These are phyloP conservation scores for Cladophialophora immunda DNA, from an alignment of 2,329 filamentous ascomycete genomes.

Conservation along the genomic window DNA sequence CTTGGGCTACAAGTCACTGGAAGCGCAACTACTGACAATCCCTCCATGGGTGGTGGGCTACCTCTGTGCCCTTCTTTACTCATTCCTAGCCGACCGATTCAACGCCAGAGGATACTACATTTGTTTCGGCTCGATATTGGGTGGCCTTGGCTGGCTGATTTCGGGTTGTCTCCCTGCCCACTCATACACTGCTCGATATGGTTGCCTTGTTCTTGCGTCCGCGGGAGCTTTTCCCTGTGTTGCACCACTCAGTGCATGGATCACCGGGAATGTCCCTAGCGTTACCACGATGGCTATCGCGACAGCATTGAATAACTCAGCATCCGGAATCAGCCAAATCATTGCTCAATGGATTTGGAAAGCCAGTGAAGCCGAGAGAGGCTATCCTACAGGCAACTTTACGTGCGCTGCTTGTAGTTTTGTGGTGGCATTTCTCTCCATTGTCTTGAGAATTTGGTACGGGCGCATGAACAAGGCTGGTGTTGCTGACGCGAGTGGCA, in stretches of 20 bases:
- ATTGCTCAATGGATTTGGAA: background rate
- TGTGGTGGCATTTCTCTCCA: too few relatives aligned
- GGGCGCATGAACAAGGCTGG: background rate
- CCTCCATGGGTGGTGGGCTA: slow-evolving; percentile 70
- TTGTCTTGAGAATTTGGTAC: background rate
- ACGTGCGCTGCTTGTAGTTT: background rate
- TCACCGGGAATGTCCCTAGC: slow-evolving; percentile 68
- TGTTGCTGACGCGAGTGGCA: background rate
- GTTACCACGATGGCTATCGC: background rate
- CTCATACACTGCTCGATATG: slow-evolving; percentile 68
- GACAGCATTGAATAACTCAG: background rate
- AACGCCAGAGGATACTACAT: slow-evolving; percentile 59
- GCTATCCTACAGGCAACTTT: background rate
- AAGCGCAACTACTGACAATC: slow-evolving; percentile 71
- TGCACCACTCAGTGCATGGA: slow-evolving; percentile 73
- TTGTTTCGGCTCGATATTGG: slow-evolving; percentile 58
- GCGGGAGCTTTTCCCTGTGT: slow-evolving; percentile 74
- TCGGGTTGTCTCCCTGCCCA: slow-evolving; percentile 70
- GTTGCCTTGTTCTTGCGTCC: slow-evolving; percentile 72
- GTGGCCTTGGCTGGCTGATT: slow-evolving; percentile 65
- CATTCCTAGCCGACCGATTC: slow-evolving; percentile 68
- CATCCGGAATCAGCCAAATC: background rate
- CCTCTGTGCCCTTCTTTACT: slow-evolving; percentile 57
- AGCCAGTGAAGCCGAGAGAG: background rate
- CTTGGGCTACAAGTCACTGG: slow-evolving; percentile 60